phyloP scores from a whole-genome alignment of 2,329 filamentous ascomycete genomes.

The Fusarium fujikuroi region DNA sequence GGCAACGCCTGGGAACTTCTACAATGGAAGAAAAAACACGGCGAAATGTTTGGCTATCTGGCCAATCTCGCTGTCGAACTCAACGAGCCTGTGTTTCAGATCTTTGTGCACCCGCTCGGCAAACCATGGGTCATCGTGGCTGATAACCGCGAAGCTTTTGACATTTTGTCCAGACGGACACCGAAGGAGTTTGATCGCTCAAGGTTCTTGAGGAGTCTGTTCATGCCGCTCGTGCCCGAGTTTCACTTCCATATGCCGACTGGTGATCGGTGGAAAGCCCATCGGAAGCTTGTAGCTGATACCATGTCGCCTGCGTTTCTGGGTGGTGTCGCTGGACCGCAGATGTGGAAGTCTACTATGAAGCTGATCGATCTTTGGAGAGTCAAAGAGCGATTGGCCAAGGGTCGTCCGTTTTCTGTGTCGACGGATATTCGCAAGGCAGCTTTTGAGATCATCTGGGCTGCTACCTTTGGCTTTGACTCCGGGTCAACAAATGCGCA shows the following conservation, averaged over 20 bases:
- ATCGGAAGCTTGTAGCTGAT: neutral
- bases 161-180: neutral
- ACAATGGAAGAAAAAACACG: neutral
- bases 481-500: neutral
- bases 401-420: neutral
- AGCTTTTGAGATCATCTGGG: neutral
- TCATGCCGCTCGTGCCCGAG: conserved; percentile 1
- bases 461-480: neutral
- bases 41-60: neutral
- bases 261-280: neutral
- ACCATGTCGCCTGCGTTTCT: neutral
- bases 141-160: neutral
- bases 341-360: conserved; percentile 1
- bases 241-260: conserved; percentile 2
- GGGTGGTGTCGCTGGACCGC: neutral
- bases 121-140: neutral
- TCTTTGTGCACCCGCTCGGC: neutral
- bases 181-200: neutral
- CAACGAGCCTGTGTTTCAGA: neutral
- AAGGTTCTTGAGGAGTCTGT: neutral
- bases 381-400: neutral
- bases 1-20: neutral
- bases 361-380: neutral
- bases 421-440: neutral
- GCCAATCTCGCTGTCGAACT: neutral